Conservation (phyloP, 225 moss, liverwort and hornwort species). For the Marchantia paleacea region DNA sequence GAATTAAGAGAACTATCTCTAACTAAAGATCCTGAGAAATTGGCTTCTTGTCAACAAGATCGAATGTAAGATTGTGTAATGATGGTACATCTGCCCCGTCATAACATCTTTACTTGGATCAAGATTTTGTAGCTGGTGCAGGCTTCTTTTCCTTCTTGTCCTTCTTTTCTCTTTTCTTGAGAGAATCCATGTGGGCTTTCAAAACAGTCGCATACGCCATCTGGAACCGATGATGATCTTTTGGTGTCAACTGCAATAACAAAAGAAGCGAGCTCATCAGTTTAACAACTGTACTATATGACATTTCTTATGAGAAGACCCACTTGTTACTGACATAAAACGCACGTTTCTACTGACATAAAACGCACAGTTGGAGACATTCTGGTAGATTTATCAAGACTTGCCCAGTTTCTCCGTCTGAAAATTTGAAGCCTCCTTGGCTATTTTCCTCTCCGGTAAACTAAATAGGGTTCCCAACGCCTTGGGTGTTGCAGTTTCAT, state of each 20-base stretch:
- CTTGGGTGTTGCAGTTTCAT: too few relatives aligned
- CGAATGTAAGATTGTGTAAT: not conserved
- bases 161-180: constrained; percentile 82
- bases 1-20: not conserved
- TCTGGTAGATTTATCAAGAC: too few relatives aligned
- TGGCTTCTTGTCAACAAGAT: not conserved
- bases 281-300: too few relatives aligned
- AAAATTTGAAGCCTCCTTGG: too few relatives aligned
- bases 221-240: constrained; percentile 82
- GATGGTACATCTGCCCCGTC: not conserved
- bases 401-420: too few relatives aligned
- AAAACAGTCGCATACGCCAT: constrained; percentile 78
- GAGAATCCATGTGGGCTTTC: constrained; percentile 90
- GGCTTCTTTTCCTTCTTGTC: constrained; percentile 64
- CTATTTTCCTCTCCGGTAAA: too few relatives aligned
- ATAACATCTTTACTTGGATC: not conserved
- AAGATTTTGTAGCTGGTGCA: constrained; percentile 42
- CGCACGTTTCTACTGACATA: too few relatives aligned
- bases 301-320: too few relatives aligned
- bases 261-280: not conserved
- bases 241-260: constrained; percentile 62
- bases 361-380: too few relatives aligned
- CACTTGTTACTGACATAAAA: too few relatives aligned
- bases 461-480: too few relatives aligned
- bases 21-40: not conserved